Percentiles rank a stretch among this genome's conserved stretches.
These are phyloP conservation scores for Penicillium coffeae DNA, from an alignment of 495 filamentous ascomycete species.

Conservation along the genomic window DNA sequence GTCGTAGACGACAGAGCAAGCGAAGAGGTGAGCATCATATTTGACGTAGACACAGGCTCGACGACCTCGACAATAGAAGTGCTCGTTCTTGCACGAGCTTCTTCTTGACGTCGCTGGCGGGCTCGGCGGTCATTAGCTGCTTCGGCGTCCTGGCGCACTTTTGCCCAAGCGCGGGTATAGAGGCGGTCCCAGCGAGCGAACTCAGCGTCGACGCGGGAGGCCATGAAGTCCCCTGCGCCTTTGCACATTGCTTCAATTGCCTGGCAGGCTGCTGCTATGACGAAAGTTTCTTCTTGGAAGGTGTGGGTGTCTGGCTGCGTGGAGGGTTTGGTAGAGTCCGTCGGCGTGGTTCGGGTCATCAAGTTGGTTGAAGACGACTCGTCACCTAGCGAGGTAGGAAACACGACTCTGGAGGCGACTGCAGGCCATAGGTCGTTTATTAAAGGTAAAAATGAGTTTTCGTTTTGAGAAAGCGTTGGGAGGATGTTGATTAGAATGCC, in stretches of 20 bases:
- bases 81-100: not conserved
- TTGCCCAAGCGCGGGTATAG: constrained; percentile 38
- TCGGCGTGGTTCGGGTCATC: constrained; percentile 9
- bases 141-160: constrained; percentile 35
- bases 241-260: constrained; percentile 56
- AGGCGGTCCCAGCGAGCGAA: constrained; percentile 57
- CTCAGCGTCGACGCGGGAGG: constrained; percentile 61
- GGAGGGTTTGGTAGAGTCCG: constrained; percentile 8
- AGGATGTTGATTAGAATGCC: constrained; percentile 66
- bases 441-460: constrained; percentile 79
- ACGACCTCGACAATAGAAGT: not conserved
- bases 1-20: constrained; percentile 24
- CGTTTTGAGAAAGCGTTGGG: constrained; percentile 64
- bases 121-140: constrained; percentile 29
- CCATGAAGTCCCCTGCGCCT: constrained; percentile 77
- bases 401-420: constrained; percentile 58
- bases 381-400: constrained; percentile 33
- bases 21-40: constrained; percentile 11
- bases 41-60: not conserved
- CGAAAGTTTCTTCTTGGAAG: constrained; percentile 66
- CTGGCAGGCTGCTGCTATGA: constrained; percentile 64
- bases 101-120: constrained; percentile 12
- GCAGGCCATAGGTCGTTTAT: constrained; percentile 88
- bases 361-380: constrained; percentile 27
- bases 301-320: constrained; percentile 20